These are phyloP conservation scores for Monilinia laxa DNA, from an alignment of 2,329 filamentous ascomycete genomes.

Conservation along the genomic window DNA sequence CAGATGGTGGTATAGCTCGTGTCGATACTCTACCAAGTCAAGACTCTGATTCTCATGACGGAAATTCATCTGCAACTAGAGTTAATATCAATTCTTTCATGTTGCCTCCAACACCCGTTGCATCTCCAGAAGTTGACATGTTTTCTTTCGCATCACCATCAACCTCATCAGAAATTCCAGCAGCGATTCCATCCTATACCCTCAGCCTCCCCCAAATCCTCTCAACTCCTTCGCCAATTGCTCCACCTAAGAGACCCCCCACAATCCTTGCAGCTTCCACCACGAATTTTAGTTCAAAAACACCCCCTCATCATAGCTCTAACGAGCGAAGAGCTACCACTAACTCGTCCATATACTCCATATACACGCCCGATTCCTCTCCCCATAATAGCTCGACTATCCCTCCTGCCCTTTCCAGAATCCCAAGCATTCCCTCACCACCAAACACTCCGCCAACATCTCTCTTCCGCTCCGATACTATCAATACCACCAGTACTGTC, in stretches of 20 bases:
- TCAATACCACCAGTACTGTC: not conserved
- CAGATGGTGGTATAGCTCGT: not conserved
- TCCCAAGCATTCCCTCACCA: not conserved
- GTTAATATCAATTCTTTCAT: not conserved
- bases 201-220: not conserved
- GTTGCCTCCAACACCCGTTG: not conserved
- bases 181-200: not conserved
- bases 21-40: not conserved
- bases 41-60: not conserved
- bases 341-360: not conserved
- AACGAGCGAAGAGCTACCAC: not conserved
- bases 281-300: not conserved
- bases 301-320: not conserved
- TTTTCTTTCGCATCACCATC: not conserved
- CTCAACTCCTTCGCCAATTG: conserved; percentile 8
- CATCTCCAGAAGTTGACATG: not conserved
- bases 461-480: not conserved
- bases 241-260: not conserved
- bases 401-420: not conserved
- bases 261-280: not conserved
- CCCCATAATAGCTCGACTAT: not conserved
- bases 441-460: not conserved
- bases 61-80: not conserved
- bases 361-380: not conserved
- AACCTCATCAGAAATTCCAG: not conserved